Base-by-base conservation (phyloP, 139 green algal genomes). In the Chlamydomonas asymmetrica region DNA sequence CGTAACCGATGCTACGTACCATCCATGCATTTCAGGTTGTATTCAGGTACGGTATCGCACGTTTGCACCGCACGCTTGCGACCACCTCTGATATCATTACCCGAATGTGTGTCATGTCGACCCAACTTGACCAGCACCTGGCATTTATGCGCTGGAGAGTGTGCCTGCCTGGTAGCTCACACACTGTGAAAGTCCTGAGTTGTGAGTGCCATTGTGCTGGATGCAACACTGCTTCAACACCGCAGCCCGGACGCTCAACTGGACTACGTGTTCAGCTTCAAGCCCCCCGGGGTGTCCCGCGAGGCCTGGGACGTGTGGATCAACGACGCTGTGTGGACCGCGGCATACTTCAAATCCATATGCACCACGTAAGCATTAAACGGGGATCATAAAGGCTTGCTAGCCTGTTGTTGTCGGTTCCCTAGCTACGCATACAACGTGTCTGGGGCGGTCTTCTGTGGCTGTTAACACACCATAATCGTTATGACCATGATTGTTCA, bases 281-380 rank as follows among this genome's bases (percentile, higher is more conserved):
- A 71, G 23, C 85, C 87, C 0, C 7, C 49, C 13, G 20, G 22
- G 0, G 48, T 73, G 23, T 22, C 37, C 6, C 8, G 10, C 35
- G 62, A 38, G n/a, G 49, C 63, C 10, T 89, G 84, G 84, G 84
- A 89, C 63, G 34, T 34, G 74, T 22, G 22, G 39, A 49, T 80
- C 27, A 60, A 66, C 10, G 69, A 76, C 43, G 49, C 29, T 10
- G 25, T 82, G 37, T 80, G 66, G 75, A 43, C 49, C 25, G 81
- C 75, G 2, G 77, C 82, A 41, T 92, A 93, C 84, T 80, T 87
- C 48, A 82, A 88, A 64, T 71, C 85, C 48, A 74, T 90, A 13
- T 66, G 63, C 22, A 13, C 27, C 34, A 76, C 38, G 59, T 88
- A 88, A 61, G 50, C 35, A n/a, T n/a, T n/a, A n/a, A n/a, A n/a